These are phyloP conservation scores for Cryptosporidium andersoni DNA, from an alignment of 169 alveolate genomes.

Conservation along the genomic window DNA sequence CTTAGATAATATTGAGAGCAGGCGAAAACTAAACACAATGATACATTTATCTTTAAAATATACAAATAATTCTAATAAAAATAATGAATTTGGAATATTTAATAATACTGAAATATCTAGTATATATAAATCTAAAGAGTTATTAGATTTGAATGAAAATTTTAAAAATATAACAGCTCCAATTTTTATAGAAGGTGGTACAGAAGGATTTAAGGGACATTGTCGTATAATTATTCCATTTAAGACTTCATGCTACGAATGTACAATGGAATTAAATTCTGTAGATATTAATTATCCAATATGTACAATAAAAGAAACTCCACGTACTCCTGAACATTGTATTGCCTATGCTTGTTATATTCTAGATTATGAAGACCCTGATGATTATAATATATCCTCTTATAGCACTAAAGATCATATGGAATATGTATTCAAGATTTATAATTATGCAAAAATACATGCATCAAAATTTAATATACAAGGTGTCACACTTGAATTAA, in stretches of 20 bases:
- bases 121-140: too few relatives aligned
- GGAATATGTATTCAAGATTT: conserved; percentile 13
- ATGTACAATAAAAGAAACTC: conserved; percentile 56
- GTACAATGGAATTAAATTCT: conserved; percentile 45
- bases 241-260: conserved; percentile 48
- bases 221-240: conserved; percentile 36
- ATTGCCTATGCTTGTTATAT: conserved; percentile 44
- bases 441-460: conserved; percentile 24
- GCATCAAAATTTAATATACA: conserved; percentile 58
- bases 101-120: too few relatives aligned
- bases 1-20: conserved; percentile 46
- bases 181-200: conserved; percentile 47
- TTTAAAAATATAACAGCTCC: background rate
- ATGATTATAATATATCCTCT: background rate
- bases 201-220: conserved; percentile 68
- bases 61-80: background rate
- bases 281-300: conserved; percentile 30
- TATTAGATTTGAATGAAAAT: background rate
- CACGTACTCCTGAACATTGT: conserved; percentile 60
- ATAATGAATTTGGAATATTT: background rate
- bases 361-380: conserved; percentile 9
- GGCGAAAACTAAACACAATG: conserved; percentile 37
- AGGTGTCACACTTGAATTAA: conserved; percentile 59
- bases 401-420: background rate
- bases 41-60: background rate